phyloP scores from a whole-genome alignment of 2,329 filamentous ascomycete genomes.

The Ramularia endophylla region DNA sequence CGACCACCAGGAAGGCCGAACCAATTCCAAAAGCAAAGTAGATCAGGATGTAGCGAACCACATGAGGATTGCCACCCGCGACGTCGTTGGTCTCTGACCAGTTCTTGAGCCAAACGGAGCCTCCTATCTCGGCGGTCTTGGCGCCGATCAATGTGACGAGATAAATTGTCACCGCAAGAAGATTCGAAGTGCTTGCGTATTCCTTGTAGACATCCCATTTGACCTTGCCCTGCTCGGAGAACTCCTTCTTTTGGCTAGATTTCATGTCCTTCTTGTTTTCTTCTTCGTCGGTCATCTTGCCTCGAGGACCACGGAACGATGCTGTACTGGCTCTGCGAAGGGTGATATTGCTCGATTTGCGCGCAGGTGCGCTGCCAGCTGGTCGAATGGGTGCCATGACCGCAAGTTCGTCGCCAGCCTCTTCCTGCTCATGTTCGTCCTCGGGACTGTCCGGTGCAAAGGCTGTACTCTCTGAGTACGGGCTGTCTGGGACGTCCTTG shows the following conservation, averaged over 20 bases:
- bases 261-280: constrained; percentile 51
- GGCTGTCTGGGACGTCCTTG: constrained; percentile 17
- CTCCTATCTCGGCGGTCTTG: constrained; percentile 75
- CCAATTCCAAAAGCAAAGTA: constrained; percentile 95
- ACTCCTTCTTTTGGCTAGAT: constrained; percentile 78
- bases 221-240: constrained; percentile 89
- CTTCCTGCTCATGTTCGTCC: constrained; percentile 48
- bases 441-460: constrained; percentile 43
- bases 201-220: constrained; percentile 94
- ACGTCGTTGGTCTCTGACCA: constrained; percentile 79
- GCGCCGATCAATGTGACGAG: constrained; percentile 68
- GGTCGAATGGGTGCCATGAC: constrained; percentile 69
- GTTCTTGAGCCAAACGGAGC: constrained; percentile 86
- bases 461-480: constrained; percentile 37
- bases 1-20: constrained; percentile 73
- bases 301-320: constrained; percentile 79
- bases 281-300: constrained; percentile 81
- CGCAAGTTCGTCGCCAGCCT: constrained; percentile 65
- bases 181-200: constrained; percentile 91
- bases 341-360: constrained; percentile 65
- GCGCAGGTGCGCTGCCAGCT: constrained; percentile 42
- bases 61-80: constrained; percentile 61
- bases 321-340: constrained; percentile 85
- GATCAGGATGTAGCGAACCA: constrained; percentile 87
- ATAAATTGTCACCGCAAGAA: constrained; percentile 77